Evolutionary conservation across 1,139 yeast species (phyloP), one percentile per base, ranked within the genome.

Genomic region (Candida labiduridarum): DNA sequence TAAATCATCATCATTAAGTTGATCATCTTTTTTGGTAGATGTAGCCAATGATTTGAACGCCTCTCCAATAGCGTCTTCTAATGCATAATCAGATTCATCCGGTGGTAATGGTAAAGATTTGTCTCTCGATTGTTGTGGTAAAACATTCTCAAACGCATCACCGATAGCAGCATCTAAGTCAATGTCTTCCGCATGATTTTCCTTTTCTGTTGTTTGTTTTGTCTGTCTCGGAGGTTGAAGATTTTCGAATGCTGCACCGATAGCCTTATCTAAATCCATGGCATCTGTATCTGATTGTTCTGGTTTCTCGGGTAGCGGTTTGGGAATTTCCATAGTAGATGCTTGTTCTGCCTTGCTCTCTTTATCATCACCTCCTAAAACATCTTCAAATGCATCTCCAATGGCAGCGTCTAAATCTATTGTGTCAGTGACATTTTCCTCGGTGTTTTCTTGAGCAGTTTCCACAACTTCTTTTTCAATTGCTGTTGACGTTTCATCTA

Each of bases 61-160:
- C 52, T 66, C 59, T 5, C 67, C 70, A 27, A 68, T 69, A 2
- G 71, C 74, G 34, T 60, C 64, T 42, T 61, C 64, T 19, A 66
- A 56, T 40, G 65, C 70, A 16, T 58, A 48, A 34, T 60, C 62
- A 5, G 57, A 59, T 5, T 52, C 51, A 30, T 55, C 52, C n/a
- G 16, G 45, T 6, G 54, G 44, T 22, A 46, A 31, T 10, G 44
- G 45, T 22, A 40, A 39, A 11, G 48, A 38, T 22, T 45, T 41
- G 11, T 45, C 47, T 38, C 27, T 47, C 11, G 44, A 39, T 29
- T 35, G 49, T 15, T 31, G 41, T 1, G 51, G 53, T 15, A 51
- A 34, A 12, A 60, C 50, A 40, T 52, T 55, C 10, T 56, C 59
- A 49, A 65, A 62, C 1, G 70, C 69, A 48, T 62, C 56, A 2